phyloP scores from a whole-genome alignment of 2,329 filamentous ascomycete genomes.

The Rosellinia necatrix region DNA sequence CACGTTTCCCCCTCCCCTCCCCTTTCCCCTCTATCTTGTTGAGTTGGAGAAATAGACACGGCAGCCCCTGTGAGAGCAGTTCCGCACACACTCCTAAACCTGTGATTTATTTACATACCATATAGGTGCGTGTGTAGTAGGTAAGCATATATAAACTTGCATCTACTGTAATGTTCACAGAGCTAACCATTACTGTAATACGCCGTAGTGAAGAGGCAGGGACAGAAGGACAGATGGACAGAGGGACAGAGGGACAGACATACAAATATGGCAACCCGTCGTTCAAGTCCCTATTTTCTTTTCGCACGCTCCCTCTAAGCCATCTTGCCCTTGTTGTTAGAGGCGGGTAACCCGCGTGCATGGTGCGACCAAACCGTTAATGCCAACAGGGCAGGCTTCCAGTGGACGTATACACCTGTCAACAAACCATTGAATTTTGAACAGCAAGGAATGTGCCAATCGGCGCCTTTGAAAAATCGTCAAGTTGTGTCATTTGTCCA shows the following conservation, averaged over 20 bases:
- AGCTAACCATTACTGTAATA: no score
- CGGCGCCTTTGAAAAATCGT: slow-evolving; percentile 16
- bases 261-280: no score
- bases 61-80: no score
- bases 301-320: slow-evolving; percentile 19
- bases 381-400: slow-evolving; percentile 10
- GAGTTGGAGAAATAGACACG: no score
- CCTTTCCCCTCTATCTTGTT: background rate
- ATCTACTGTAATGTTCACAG: background rate
- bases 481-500: slow-evolving; percentile 33
- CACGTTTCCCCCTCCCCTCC: background rate
- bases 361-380: slow-evolving; percentile 24
- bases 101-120: background rate
- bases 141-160: background rate
- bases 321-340: background rate
- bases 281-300: background rate
- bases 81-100: background rate
- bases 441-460: slow-evolving; percentile 23
- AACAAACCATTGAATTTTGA: slow-evolving; percentile 29
- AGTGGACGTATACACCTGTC: slow-evolving; percentile 15
- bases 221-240: no score
- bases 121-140: background rate
- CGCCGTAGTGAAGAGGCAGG: no score
- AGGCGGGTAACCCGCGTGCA: background rate
- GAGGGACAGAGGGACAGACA: no score